Conservation (phyloP, 495 filamentous ascomycete species). For the Neurospora pannonica region DNA sequence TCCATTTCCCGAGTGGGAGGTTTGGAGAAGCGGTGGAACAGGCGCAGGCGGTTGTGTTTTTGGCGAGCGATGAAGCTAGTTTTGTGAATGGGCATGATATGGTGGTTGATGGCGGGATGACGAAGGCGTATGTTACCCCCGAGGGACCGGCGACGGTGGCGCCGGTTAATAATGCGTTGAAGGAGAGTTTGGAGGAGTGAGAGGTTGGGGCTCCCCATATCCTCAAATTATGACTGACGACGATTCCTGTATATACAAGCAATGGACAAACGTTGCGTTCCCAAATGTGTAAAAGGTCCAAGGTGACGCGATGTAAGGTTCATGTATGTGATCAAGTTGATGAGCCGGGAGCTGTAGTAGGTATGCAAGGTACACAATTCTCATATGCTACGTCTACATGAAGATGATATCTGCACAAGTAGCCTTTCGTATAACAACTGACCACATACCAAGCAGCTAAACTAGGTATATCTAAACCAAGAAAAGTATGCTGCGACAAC, state of each 20-base stretch:
- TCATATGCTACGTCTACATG: background rate
- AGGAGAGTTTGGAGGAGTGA: slow-evolving; percentile 21
- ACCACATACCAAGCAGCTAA: background rate
- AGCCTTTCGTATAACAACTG: background rate
- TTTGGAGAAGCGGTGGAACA: slow-evolving; percentile 96
- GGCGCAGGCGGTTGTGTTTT: slow-evolving; percentile 85
- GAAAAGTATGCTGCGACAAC: background rate
- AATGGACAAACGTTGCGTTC: background rate
- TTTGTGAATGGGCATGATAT: slow-evolving; percentile 91
- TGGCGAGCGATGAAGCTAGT: slow-evolving; percentile 88
- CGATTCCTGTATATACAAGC: background rate
- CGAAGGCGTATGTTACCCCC: slow-evolving; percentile 87
- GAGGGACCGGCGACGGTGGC: slow-evolving; percentile 65
- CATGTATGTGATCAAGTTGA: background rate
- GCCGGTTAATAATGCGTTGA: slow-evolving; percentile 59
- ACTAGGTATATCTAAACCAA: background rate
- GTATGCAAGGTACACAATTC: background rate
- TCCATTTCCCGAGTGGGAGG: slow-evolving; percentile 90
- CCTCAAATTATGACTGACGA: background rate
- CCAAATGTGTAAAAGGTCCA: background rate
- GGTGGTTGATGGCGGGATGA: slow-evolving; percentile 95
- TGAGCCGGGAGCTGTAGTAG: background rate
- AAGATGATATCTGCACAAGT: background rate
- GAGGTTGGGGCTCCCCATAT: no score
- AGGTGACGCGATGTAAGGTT: background rate